Evolutionary conservation across 2,329 filamentous ascomycete species (phyloP).

Genomic region (Aspergillus quadricinctus): DNA sequence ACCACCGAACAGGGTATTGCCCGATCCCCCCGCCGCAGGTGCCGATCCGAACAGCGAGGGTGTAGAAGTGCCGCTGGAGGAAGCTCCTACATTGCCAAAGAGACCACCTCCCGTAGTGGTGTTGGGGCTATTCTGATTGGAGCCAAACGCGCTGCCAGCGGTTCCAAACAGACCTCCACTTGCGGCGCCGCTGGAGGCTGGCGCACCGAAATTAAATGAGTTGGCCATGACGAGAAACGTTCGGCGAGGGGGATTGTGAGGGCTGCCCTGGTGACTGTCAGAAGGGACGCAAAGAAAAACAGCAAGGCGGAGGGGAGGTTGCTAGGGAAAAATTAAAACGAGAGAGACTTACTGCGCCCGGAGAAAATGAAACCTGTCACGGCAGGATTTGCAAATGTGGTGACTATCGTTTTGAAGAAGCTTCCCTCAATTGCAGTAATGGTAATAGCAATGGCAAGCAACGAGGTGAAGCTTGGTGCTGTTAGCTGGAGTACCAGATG

Average conservation of each 20-base stretch:
- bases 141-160: slow-evolving; percentile 28
- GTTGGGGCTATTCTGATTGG: slow-evolving; percentile 26
- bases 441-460: slow-evolving; percentile 4
- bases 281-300: slow-evolving; percentile 13
- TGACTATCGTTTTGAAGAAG: neutral
- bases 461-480: slow-evolving; percentile 1
- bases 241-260: slow-evolving; percentile 19
- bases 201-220: slow-evolving; percentile 35
- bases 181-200: slow-evolving; percentile 32
- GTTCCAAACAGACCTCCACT: slow-evolving; percentile 32
- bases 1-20: slow-evolving; percentile 25
- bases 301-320: neutral
- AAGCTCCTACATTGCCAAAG: slow-evolving; percentile 40
- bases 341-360: slow-evolving; percentile 21
- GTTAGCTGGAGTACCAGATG: neutral
- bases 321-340: slow-evolving; percentile 4
- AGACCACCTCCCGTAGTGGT: slow-evolving; percentile 28
- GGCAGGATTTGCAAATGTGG: slow-evolving; percentile 3
- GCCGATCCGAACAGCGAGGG: slow-evolving; percentile 33
- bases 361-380: slow-evolving; percentile 1
- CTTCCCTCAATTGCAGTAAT: neutral
- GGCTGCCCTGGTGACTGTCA: slow-evolving; percentile 22
- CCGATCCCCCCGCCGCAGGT: slow-evolving; percentile 17
- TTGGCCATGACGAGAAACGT: slow-evolving; percentile 26
- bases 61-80: slow-evolving; percentile 28